phyloP scores from a whole-genome alignment of 345 rosid genomes.

The Rhodamnia rubescens region DNA sequence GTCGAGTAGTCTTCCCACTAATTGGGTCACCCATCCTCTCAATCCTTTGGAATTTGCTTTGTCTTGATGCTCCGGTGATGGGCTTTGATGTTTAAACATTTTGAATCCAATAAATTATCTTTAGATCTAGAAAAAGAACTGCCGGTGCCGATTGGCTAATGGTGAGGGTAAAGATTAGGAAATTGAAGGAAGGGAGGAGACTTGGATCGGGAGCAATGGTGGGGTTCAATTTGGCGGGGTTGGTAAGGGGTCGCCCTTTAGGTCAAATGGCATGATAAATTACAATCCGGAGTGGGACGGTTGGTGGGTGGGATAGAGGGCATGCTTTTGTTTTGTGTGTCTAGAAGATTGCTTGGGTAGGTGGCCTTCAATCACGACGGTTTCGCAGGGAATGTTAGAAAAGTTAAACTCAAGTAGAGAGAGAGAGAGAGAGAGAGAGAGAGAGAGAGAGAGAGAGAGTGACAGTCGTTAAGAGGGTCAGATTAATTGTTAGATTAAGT shows the following conservation, averaged over 20 bases:
- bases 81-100: too few species aligned
- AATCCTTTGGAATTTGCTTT: too few species aligned
- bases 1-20: neutral
- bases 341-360: neutral
- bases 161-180: neutral
- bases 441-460: neutral
- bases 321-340: neutral
- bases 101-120: too few species aligned
- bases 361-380: neutral
- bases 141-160: neutral
- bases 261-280: too few species aligned
- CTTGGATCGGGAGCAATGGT: neutral
- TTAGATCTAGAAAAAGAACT: too few species aligned
- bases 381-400: neutral
- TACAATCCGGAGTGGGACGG: neutral
- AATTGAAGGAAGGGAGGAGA: neutral
- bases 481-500: too few species aligned
- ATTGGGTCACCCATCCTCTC: too few species aligned
- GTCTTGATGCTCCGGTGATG: too few species aligned
- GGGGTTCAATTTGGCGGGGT: neutral
- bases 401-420: neutral
- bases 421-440: neutral
- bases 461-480: accelerated
- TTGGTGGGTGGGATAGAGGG: neutral
- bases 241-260: neutral